Evolutionary conservation across 2,329 filamentous ascomycete species (phyloP), one percentile per base, ranked within the genome.

Genomic region (Penicillium sp.): DNA sequence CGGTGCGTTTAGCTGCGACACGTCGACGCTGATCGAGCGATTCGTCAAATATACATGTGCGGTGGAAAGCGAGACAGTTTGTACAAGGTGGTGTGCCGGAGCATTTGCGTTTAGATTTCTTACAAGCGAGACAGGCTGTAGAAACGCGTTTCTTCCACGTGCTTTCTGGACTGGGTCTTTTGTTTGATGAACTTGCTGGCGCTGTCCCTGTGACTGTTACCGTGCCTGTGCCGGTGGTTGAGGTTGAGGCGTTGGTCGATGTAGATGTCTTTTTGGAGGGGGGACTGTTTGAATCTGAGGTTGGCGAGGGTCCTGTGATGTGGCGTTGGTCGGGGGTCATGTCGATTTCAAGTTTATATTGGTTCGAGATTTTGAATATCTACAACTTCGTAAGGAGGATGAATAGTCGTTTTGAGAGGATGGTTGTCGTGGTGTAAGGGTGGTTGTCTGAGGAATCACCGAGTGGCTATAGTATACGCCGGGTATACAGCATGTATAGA

Each of bases 1-100:
- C 66, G 3, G 73, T 75, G 8, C 73, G 65, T 54, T 76, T 77
- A 9, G 71, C 71, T 1, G 70, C 71, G 16, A 75, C 71, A 16
- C 74, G 70, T 3, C 73, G 71, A 10, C 75, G 69, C 8, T 83
- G 83, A 51, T 87, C 81, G 29, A 82, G 78, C 1, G 82, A 83
- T 66, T 84, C 81, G 65, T 88, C 86, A 66, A 87, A 81, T 24
- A 87, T 78, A 3, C 75, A 77, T 31, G 66, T 63, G 26, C 69
- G 60, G 19, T 68, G 65, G 46, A 71, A 72, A 26, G 69, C 55
- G 29, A 67, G 63, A 57, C 75, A 77, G 45, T 74, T 74, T 21
- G 72, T 64, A 48, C 75, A 77, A 1, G 74, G 74, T 8, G 68
- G 55, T 7, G 61, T 60, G 11, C 73, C 72, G 14, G 73, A 73